Conservation (phyloP, 805 yeast genomes). For the Tetrapisispora pingtungensis region DNA sequence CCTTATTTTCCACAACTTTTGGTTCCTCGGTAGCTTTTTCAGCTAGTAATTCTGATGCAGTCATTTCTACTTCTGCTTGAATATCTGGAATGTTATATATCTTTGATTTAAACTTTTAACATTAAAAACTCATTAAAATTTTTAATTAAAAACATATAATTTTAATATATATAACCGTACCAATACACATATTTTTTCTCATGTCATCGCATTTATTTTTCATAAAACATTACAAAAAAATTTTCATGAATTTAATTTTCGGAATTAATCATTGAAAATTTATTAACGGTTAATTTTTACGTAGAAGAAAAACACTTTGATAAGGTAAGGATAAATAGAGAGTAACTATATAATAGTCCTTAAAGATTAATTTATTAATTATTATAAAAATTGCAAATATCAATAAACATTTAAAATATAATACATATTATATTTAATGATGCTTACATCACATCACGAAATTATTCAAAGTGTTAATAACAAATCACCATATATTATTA, state of each 20-base stretch:
- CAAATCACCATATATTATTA: neutral
- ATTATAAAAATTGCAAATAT: slow-evolving; percentile 1
- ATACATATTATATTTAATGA: neutral
- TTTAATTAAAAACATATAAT: too few relatives aligned
- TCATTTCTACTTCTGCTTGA: neutral
- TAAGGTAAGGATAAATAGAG: neutral
- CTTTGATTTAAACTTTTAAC: too few relatives aligned
- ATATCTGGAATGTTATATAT: too few relatives aligned
- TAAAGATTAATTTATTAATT: neutral
- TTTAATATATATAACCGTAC: too few relatives aligned
- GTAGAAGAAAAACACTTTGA: too few relatives aligned
- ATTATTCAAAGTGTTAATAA: neutral
- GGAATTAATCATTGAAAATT: too few relatives aligned
- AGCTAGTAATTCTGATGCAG: neutral
- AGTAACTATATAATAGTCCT: neutral
- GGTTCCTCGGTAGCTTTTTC: neutral
- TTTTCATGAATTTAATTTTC: neutral
- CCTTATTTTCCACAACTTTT: slow-evolving; percentile 14
- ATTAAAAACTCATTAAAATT: too few relatives aligned
- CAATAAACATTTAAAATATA: neutral
- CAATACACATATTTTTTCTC: slow-evolving; percentile 9
- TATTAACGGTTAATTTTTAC: too few relatives aligned
- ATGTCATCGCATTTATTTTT: slow-evolving; percentile 7
- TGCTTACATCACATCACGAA: neutral
- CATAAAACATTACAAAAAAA: neutral